A percentile compares a stretch with the other conserved stretches of the same genome.
phyloP scores from a whole-genome alignment of 1,284 basidiomycete species.

The Athelia sp. region DNA sequence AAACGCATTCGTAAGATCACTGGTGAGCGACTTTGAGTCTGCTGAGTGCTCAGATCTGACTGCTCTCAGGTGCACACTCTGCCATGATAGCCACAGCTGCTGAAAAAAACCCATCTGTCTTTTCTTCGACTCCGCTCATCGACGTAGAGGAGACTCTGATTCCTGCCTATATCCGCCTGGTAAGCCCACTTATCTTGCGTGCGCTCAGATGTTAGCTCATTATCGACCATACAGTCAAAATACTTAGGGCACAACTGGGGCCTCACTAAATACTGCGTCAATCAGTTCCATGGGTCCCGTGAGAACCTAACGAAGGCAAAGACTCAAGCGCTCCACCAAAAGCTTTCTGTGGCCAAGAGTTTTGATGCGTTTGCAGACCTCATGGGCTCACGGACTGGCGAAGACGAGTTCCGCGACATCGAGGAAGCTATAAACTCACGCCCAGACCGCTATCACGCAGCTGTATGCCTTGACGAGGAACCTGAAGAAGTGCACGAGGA shows the following conservation, averaged over 20 bases:
- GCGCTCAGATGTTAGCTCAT: constrained; percentile 3
- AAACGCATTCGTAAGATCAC: constrained; percentile 71
- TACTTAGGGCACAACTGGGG: constrained; percentile 79
- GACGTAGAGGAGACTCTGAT: constrained; percentile 71
- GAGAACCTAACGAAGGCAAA: constrained; percentile 51
- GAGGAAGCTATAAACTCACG: constrained; percentile 47
- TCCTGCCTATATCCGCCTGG: constrained; percentile 74
- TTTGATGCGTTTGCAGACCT: constrained; percentile 57
- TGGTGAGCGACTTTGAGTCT: constrained; percentile 37
- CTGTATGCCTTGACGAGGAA: constrained; percentile 8
- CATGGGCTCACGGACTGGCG: constrained; percentile 58
- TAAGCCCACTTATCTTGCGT: constrained; percentile 30
- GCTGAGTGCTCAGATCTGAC: constrained; percentile 4
- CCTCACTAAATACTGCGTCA: constrained; percentile 90
- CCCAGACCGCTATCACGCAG: constrained; percentile 8
- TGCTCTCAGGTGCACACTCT: constrained; percentile 69
- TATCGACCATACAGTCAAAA: constrained; percentile 36
- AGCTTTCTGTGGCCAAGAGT: constrained; percentile 58
- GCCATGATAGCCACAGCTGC: constrained; percentile 96
- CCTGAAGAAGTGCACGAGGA: constrained; percentile 5
- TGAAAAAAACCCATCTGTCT: constrained; percentile 90
- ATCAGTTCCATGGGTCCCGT: constrained; percentile 69
- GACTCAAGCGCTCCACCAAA: constrained; percentile 50
- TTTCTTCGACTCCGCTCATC: constrained; percentile 62
- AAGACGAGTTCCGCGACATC: constrained; percentile 56